Evolutionary conservation across 805 yeast species (phyloP), one percentile per base, ranked within the genome.

Genomic region (Nadsonia fulvescens): DNA sequence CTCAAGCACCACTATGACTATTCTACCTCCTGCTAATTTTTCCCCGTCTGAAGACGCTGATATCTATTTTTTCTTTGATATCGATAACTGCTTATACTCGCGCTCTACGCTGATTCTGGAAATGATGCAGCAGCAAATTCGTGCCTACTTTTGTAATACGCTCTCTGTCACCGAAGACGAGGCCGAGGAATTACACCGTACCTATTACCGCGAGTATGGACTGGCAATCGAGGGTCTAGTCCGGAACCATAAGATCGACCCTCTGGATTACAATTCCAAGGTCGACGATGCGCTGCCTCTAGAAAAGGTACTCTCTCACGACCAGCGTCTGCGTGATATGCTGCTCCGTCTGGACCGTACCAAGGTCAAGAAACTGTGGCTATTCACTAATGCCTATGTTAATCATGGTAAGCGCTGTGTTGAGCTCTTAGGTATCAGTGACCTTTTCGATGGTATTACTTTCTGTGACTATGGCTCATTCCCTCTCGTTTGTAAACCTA

Each of bases 201-300:
- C 61, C 34, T 86, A 86, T 53, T 89, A 86, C 46, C 66, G 66
- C 39, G 73, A 75, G 23, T 86, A 82, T 42, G 98, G 98, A 2
- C 59, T 86, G 32, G 95, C 96, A 0, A 67, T 86, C 27, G 93
- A 86, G 49, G 98, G 98, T 0, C 57, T 86, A 24, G 70, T 66
- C 12, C 49, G 57, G 39, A 53, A 53, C 38, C 66, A 66, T 37
- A 67, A 69, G 35, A 76, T 83, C 12, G 76, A 86, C 46, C 94
- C 94, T 5, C 43, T 86, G 49, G 89, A 78, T 37, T 86, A 86
- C 52, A 86, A 86, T 49, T 58, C 62, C 23, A 64, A 73, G 38
- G 96, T 86, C 9, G 98, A 86, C 51, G 98, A 86, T 46, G 71
- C 94, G 1, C 57, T 86, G 24, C 95, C 94, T 6, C 59, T 86